phyloP scores from a whole-genome alignment of 1,284 basidiomycete species.

The Amylostereum areolatum region DNA sequence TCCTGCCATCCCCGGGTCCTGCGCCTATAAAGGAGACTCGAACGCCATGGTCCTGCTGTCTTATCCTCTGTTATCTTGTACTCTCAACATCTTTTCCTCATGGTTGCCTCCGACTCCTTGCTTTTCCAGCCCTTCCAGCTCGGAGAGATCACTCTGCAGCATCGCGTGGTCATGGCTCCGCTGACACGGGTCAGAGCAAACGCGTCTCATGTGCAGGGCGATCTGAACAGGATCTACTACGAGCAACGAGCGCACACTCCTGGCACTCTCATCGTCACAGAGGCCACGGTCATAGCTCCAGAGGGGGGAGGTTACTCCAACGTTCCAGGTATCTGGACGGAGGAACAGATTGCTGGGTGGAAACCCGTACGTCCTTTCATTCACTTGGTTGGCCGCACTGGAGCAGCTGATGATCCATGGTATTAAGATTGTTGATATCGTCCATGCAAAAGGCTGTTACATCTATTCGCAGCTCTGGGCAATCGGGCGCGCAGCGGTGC shows the following conservation, averaged over 20 bases:
- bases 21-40: too few species aligned
- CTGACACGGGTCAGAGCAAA: constrained; percentile 27
- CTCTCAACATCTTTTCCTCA: background rate
- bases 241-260: constrained; percentile 15
- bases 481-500: constrained; percentile 31
- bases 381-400: too few species aligned
- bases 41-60: background rate
- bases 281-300: constrained; percentile 23
- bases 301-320: constrained; percentile 14
- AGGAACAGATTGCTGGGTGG: constrained; percentile 19
- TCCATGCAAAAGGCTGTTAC: constrained; percentile 32
- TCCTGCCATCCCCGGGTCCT: too few species aligned
- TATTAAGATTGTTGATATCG: constrained; percentile 25
- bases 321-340: constrained; percentile 22
- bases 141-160: constrained; percentile 19
- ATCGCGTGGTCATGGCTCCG: constrained; percentile 27
- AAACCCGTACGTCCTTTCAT: constrained; percentile 16
- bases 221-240: constrained; percentile 12
- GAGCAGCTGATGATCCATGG: too few species aligned
- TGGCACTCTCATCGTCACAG: constrained; percentile 25
- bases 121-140: constrained; percentile 27
- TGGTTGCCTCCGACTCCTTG: background rate
- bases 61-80: background rate
- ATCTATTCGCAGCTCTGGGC: constrained; percentile 44
- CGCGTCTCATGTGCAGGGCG: constrained; percentile 14